Evolutionary conservation across 441 rosid genomes (phyloP).

Genomic region (Syzygium malaccense): DNA sequence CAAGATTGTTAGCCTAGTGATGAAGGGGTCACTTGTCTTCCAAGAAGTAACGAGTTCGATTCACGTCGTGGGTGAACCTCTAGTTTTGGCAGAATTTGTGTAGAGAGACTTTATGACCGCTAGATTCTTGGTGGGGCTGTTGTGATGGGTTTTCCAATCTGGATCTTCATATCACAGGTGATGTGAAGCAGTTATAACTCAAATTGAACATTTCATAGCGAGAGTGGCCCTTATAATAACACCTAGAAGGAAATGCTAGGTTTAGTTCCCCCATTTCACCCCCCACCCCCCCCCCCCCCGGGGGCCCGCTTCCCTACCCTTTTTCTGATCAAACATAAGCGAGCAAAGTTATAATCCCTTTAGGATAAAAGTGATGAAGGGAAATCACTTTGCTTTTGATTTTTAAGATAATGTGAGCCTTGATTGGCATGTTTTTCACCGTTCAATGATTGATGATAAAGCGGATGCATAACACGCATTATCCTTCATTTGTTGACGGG

Average conservation of each 20-base stretch:
- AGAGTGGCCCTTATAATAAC: background rate
- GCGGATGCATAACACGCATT: too few species aligned
- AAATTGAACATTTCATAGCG: background rate
- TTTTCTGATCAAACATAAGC: background rate
- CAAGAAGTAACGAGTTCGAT: background rate
- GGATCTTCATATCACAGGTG: background rate
- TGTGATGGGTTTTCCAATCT: rapidly evolving
- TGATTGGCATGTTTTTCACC: too few species aligned
- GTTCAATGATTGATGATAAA: too few species aligned
- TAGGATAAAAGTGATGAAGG: background rate
- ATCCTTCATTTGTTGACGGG: background rate
- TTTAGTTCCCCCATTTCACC: background rate
- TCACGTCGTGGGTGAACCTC: background rate
- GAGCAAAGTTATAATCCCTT: background rate
- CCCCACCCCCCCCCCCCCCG: too few species aligned
- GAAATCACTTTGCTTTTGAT: too few species aligned
- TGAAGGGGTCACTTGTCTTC: background rate
- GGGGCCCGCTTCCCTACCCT: background rate
- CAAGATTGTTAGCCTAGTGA: background rate
- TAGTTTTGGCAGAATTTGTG: background rate
- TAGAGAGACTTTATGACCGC: background rate
- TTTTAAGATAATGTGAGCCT: too few species aligned
- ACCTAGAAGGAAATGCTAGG: background rate
- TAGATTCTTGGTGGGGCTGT: background rate
- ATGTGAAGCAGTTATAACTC: background rate